Percentiles rank a stretch among this genome's conserved stretches.
Conservation (phyloP, 2,329 filamentous ascomycete species). For the Parastagonospora nodorum region DNA sequence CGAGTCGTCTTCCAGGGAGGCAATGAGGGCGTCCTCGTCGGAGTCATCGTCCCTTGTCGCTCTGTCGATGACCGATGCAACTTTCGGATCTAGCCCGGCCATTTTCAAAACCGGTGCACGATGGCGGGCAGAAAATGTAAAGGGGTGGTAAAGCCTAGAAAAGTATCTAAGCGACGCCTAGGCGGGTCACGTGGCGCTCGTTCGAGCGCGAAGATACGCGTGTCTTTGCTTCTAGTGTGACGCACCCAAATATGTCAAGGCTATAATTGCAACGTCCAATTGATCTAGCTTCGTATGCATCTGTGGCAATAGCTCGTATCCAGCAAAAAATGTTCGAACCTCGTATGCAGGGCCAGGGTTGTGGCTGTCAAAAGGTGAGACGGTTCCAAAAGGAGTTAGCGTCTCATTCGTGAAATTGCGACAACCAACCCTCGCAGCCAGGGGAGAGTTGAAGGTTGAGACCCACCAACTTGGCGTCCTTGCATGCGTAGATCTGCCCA, state of each 20-base stretch:
- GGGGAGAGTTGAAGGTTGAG: slow-evolving; percentile 29
- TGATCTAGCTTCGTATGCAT: not conserved
- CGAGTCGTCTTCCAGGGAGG: slow-evolving; percentile 61
- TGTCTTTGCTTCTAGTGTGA: too few species aligned
- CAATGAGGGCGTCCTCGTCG: slow-evolving; percentile 65
- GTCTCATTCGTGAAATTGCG: slow-evolving; percentile 34
- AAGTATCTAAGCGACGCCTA: slow-evolving; percentile 13
- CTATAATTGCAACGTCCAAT: not conserved
- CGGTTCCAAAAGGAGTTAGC: slow-evolving; percentile 29
- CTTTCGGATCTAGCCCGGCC: slow-evolving; percentile 56
- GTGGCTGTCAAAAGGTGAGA: slow-evolving; percentile 24
- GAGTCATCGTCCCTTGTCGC: slow-evolving; percentile 50
- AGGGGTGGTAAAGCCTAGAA: slow-evolving; percentile 16
- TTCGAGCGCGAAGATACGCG: not conserved
- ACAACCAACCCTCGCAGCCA: slow-evolving; percentile 24
- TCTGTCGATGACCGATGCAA: slow-evolving; percentile 56
- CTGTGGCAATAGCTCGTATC: not conserved
- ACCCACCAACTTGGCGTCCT: slow-evolving; percentile 33
- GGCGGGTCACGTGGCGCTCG: slow-evolving; percentile 15
- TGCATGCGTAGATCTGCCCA: slow-evolving; percentile 33
- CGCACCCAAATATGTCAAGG: not conserved
- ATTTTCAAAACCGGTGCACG: slow-evolving; percentile 35
- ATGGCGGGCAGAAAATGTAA: slow-evolving; percentile 21
- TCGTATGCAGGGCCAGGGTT: slow-evolving; percentile 10
- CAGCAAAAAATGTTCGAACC: slow-evolving; percentile 7